Base-by-base conservation (phyloP, 495 filamentous ascomycete species). In the Staphylotrichum tortipilum region DNA sequence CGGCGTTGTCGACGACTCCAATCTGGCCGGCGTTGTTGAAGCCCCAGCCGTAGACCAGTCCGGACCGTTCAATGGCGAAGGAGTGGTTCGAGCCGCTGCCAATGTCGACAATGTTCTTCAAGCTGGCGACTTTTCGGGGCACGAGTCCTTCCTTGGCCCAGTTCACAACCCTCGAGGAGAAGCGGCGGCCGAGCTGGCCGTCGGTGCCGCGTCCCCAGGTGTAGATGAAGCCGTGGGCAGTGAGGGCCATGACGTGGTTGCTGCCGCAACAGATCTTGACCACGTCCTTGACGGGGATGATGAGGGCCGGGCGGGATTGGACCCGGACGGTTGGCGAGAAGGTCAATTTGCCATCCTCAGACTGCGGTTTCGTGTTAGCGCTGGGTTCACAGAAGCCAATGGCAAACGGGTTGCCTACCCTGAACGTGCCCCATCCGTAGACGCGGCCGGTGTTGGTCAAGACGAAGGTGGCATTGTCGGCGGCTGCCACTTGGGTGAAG, bases 41-140 rank as follows among this genome's bases (percentile, higher is more conserved):
- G 9, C 89, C 89, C 88, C 89, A 95, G 1, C 83, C 69, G 69
- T 78, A 92, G 42, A 90, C 80, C 23, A 80, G 73, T 21, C 78
- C 81, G n/a, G 78, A 71, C 15, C 75, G 68, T 58, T 83, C 78
- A 47, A 91, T 77, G 42, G 89, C 89, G 47, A 94, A 85, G 43
- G 74, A 78, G 61, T 86, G 81, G 57, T 83, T 81, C 14, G 74
- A 69, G 29, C 84, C 84, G 39, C 71, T 70, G 3, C 66, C 73
- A 29, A 88, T 72, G 14, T 65, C 54, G 6, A 65, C 62, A 28
- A 83, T 76, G 43, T 71, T 69, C 54, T 77, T 74, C 44, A 70
- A 68, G 34, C 78, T 78, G 17, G 86, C 71, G 12, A 82, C 83
- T 47, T 83, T 78, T 39, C 82, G 47, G 1, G 52, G 47, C 12